Conservation (phyloP, 108 stramenopile genomes). For the Ochromonas danica region DNA sequence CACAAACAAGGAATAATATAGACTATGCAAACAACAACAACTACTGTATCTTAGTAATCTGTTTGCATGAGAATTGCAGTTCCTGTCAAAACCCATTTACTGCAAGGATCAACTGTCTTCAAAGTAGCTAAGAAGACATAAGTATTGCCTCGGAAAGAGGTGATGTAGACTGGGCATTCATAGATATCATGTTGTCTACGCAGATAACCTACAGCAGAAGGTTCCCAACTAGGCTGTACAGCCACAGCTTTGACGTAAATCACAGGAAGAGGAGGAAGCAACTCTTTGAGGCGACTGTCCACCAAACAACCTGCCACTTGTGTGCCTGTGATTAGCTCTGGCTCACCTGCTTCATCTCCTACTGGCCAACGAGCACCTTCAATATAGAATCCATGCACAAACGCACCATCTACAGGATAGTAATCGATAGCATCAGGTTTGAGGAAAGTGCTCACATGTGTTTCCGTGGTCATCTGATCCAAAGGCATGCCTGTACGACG, state of each 20-base stretch:
- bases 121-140: conserved; percentile 71
- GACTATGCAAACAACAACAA: no score
- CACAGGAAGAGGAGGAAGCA: conserved; percentile 64
- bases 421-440: conserved; percentile 54
- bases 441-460: conserved; percentile 63
- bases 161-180: conserved; percentile 70
- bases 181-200: conserved; percentile 60
- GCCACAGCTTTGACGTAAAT: conserved; percentile 70
- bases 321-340: conserved; percentile 34
- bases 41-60: conserved; percentile 44
- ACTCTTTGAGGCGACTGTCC: conserved; percentile 68
- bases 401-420: conserved; percentile 64
- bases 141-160: conserved; percentile 67
- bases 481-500: conserved; percentile 61
- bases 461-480: conserved; percentile 73
- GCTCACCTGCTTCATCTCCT: conserved; percentile 56
- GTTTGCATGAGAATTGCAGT: conserved; percentile 66
- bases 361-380: conserved; percentile 69
- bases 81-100: conserved; percentile 67
- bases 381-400: conserved; percentile 68
- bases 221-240: conserved; percentile 66
- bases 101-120: conserved; percentile 53
- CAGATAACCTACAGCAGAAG: conserved; percentile 72
- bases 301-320: conserved; percentile 41
- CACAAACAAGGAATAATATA: no score